Evolutionary conservation across 2,329 filamentous ascomycete genomes (phyloP), one percentile per base, ranked within the genome.

Genomic region (Colletotrichum sojae): DNA sequence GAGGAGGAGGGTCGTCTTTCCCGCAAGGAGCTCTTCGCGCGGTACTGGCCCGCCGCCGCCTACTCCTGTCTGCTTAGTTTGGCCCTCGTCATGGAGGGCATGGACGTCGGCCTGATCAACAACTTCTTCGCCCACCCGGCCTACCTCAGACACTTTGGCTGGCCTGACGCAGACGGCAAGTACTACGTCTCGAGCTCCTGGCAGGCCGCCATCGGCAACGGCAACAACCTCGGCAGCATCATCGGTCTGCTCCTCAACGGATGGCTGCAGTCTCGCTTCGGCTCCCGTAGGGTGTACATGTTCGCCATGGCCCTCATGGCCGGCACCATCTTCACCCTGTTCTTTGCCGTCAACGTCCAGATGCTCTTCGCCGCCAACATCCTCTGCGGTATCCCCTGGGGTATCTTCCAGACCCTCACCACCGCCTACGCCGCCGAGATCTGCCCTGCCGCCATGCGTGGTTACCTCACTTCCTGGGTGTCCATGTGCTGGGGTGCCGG

Each of bases 201-300:
- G 84, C 83, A 85, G 71, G 78, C 81, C 1, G 82, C 77, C 1
- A 74, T 85, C 4, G 76, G 76, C 12, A 83, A 82, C 43, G 83
- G 79, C 5, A 78, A 79, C 2, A 75, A 78, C 20, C 76, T 80
- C 9, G 83, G 84, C 1, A 78, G 80, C 46, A 83, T 86, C 18
- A 54, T 84, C 3, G 83, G 84, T 3, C 76, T 84, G 5, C 71
- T 83, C 48, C 54, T 82, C 22, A 83, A 80, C 58, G 83, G 83
- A 9, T 78, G 77, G 63, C 63, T 83, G 8, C 77, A 80, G 8
- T 80, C 70, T 20, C 70, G 70, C n/a, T 77, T 73, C 53, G 79
- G 79, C 2, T 80, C 79, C 51, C 75, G 78, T 20, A 74, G 76
- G 70, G 81, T 79, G 0, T 79, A 84, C 71, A 76, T 83, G 55